Evolutionary conservation across 345 rosid genomes (phyloP).

Genomic region (Melaleuca alternifolia): DNA sequence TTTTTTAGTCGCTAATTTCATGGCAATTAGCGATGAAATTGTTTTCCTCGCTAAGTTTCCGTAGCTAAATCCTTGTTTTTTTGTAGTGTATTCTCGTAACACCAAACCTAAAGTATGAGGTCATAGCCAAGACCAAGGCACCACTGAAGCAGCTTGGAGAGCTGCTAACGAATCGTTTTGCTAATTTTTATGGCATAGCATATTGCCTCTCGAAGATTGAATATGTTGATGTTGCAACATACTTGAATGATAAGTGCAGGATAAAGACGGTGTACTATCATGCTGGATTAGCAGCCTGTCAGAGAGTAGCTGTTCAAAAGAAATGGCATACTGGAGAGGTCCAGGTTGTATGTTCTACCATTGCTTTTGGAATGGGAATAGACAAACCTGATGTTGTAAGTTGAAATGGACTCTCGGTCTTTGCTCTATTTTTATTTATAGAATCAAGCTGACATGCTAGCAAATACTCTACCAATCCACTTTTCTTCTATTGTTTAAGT

Average conservation of each 20-base stretch:
- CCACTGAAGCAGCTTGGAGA: constrained; percentile 76
- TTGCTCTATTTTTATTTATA: neutral
- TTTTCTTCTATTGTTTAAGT: too few species aligned
- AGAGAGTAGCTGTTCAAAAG: constrained; percentile 69
- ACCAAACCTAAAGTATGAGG: constrained; percentile 71
- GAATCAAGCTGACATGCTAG: too few species aligned
- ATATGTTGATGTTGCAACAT: constrained; percentile 72
- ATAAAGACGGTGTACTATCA: constrained; percentile 69
- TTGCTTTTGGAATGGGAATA: constrained; percentile 98
- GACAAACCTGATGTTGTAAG: constrained; percentile 94
- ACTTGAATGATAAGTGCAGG: constrained; percentile 62
- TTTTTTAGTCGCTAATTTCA: too few species aligned
- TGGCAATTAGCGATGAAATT: too few species aligned
- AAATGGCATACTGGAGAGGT: constrained; percentile 80
- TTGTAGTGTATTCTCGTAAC: too few species aligned
- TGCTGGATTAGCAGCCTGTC: constrained; percentile 66
- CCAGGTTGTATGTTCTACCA: constrained; percentile 82
- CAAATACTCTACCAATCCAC: too few species aligned
- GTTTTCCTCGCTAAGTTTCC: too few species aligned
- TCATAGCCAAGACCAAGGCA: constrained; percentile 62
- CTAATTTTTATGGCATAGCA: constrained; percentile 64
- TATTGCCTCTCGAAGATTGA: constrained; percentile 88
- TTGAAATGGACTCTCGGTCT: neutral
- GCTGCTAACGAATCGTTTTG: constrained; percentile 52
- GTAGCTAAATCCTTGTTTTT: too few species aligned